These are phyloP conservation scores for Citrus trifoliata DNA, from an alignment of 345 rosid genomes.

Conservation along the genomic window DNA sequence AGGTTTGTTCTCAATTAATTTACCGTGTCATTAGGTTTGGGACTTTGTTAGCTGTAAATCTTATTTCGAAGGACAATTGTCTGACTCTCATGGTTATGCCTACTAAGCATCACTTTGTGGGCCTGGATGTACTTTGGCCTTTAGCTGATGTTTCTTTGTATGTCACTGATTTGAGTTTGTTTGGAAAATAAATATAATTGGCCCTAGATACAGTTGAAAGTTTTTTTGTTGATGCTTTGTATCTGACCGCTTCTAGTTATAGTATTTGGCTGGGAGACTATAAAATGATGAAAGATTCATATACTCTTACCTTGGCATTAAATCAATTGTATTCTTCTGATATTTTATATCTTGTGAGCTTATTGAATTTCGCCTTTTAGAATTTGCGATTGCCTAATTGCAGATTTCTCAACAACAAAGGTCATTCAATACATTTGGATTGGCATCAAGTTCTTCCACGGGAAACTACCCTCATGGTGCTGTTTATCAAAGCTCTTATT, in stretches of 20 bases:
- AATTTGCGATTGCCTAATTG: neutral
- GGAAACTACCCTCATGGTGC: conserved; percentile 45
- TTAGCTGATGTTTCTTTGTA: neutral
- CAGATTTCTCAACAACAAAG: conserved; percentile 35
- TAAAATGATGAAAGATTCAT: neutral
- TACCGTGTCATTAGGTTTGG: neutral
- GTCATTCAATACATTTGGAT: conserved; percentile 41
- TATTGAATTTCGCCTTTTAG: neutral
- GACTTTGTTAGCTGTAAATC: neutral
- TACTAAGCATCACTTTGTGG: neutral
- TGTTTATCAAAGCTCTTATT: conserved; percentile 39
- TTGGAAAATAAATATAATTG: neutral
- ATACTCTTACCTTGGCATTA: neutral
- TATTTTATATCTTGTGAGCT: neutral
- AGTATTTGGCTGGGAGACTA: neutral
- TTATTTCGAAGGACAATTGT: neutral
- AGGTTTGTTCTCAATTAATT: conserved; percentile 34
- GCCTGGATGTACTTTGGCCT: neutral
- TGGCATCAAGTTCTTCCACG: conserved; percentile 39
- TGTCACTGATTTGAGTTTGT: neutral
- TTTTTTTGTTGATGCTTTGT: neutral
- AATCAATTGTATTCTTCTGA: neutral
- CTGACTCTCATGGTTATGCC: neutral
- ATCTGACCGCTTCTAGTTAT: neutral
- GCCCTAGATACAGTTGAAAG: neutral